These are phyloP conservation scores for Cicer judaicum DNA, from an alignment of 306 rosid species.

Conservation along the genomic window DNA sequence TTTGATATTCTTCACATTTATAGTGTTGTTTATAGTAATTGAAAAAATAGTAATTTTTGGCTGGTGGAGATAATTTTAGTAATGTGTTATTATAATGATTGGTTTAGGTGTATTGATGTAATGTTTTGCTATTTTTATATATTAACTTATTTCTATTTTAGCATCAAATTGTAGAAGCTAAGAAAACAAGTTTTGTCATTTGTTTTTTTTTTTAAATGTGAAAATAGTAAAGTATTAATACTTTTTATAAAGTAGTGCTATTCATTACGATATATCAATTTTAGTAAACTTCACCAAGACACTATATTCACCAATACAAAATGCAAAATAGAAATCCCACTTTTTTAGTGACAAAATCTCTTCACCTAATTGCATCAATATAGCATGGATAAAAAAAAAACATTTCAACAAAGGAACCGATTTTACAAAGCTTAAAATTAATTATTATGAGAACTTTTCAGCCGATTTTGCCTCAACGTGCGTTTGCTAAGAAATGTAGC, in stretches of 20 bases:
- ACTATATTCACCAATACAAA: background rate
- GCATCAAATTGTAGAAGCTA: background rate
- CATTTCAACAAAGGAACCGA: background rate
- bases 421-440: constrained; percentile 27
- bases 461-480: too few species aligned
- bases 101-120: background rate
- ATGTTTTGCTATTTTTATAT: constrained; percentile 35
- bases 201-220: background rate
- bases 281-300: background rate
- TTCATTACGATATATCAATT: background rate
- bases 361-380: background rate
- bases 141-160: background rate
- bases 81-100: constrained; percentile 5
- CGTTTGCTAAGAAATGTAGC: too few species aligned
- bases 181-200: background rate
- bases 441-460: constrained; percentile 2
- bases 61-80: constrained; percentile 22
- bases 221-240: background rate
- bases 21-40: background rate
- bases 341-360: background rate
- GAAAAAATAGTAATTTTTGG: background rate
- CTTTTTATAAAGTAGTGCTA: background rate
- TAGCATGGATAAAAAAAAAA: background rate
- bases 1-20: background rate
- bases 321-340: background rate